These are phyloP conservation scores for Rostrohypoxylon terebratum DNA, from an alignment of 495 filamentous ascomycete species.

Conservation along the genomic window DNA sequence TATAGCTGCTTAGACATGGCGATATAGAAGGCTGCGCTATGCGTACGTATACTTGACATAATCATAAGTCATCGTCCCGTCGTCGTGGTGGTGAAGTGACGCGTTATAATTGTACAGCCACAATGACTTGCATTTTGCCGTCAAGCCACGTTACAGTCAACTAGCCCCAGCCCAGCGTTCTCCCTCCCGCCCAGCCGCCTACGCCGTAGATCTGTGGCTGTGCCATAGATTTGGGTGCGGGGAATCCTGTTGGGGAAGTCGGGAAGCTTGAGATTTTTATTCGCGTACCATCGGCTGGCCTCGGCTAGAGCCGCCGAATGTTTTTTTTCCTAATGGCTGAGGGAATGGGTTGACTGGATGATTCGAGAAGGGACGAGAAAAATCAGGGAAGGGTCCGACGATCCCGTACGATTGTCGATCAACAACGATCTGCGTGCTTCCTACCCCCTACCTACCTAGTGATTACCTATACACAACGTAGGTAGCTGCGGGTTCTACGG, in stretches of 20 bases:
- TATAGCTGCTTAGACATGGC: background rate
- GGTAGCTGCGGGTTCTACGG: no score
- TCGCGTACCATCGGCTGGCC: conserved; percentile 22
- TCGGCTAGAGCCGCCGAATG: conserved; percentile 31
- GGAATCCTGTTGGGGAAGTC: background rate
- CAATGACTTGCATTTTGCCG: background rate
- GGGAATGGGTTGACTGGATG: background rate
- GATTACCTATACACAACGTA: no score
- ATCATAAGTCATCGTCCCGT: background rate
- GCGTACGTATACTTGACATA: background rate
- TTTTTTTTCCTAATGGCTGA: no score
- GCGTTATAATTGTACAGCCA: conserved; percentile 10
- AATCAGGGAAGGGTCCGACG: conserved; percentile 4
- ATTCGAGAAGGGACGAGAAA: conserved; percentile 26
- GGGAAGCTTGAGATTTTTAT: background rate
- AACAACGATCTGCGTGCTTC: background rate
- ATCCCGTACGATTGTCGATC: background rate
- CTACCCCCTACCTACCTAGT: no score
- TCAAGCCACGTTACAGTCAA: conserved; percentile 1
- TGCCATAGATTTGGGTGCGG: background rate
- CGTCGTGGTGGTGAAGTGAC: background rate
- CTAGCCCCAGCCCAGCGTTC: no score
- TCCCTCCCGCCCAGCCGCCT: background rate
- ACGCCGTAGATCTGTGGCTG: conserved; percentile 6
- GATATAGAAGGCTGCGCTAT: background rate